Base-by-base conservation (phyloP, 2,329 filamentous ascomycete species). In the Hirsutella thompsonii region DNA sequence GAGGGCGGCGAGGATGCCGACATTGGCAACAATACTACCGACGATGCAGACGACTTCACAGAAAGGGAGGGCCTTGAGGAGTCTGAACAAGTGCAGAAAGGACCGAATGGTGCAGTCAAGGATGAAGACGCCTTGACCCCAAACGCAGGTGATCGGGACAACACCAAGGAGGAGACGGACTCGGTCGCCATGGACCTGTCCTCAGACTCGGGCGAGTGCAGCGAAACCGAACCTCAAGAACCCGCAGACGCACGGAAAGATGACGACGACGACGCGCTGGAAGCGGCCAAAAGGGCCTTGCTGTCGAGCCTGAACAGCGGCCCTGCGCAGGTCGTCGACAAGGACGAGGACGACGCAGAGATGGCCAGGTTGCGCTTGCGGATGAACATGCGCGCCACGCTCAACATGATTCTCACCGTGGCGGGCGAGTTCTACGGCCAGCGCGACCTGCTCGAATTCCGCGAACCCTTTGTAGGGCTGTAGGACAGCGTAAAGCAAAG, bases 401-500 rank as follows among this genome's bases (percentile, higher is more conserved):
- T 95, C 28, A 89, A 93, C 61, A 94, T 94, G 86, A 85, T 95
- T 40, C 67, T 95, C 49, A 92, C 85, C 0, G 72, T 95, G 29
- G 81, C 83, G 37, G 89, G 87, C 51, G 88, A 94, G 61, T 78
- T 84, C 49, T 96, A 89, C 61, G 88, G 90, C 1, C 90, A 96
- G 62, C 72, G 81, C 48, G 90, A 96, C 59, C 62, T 95, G 46
- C 70, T 95, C 38, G 78, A 83, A 52, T 83, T 81, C 46, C 74
- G 87, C 43, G 74, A 81, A 46, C 73, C 74, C 4, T 79, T 77
- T 51, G 62, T 67, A 19, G 62, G 63, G 28, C 55, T 68, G 49
- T 67, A 60, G 56, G 14, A 3, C 3, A 19, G 18, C 8, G 5
- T 6, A 6, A 26, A 6, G 18, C 10, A 28, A 20, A 38, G 6